Conservation (phyloP, 805 yeast species). For the Candida maesae region DNA sequence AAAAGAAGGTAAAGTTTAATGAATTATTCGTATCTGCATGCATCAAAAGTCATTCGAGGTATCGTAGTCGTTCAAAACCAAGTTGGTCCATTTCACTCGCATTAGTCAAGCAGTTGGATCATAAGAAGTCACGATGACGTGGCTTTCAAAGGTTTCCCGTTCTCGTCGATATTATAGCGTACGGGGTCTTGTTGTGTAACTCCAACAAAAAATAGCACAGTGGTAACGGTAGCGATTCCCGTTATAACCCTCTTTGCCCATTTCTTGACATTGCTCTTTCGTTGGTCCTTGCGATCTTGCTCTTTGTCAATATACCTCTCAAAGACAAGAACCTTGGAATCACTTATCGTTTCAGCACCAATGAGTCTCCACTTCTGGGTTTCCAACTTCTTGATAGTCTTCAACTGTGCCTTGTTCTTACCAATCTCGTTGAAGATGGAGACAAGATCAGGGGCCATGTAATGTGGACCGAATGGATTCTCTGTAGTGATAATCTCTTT, state of each 20-base stretch:
- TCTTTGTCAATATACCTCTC: conserved; percentile 29
- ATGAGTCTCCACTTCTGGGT: conserved; percentile 32
- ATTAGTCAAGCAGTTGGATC: no score
- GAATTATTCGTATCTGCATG: conserved; percentile 4
- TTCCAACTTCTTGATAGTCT: conserved; percentile 40
- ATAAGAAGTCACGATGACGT: no score
- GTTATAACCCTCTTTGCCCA: not conserved
- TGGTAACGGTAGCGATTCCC: conserved; percentile 1
- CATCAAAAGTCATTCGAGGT: not conserved
- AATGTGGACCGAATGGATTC: conserved; percentile 38
- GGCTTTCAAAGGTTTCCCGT: conserved; percentile 4
- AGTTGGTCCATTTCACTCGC: no score
- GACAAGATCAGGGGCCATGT: conserved; percentile 39
- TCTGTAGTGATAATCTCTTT: conserved; percentile 26
- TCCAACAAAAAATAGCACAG: conserved; percentile 5
- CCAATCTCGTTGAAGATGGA: conserved; percentile 37
- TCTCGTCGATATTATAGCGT: not conserved
- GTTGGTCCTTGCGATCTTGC: conserved; percentile 2
- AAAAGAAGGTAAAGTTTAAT: no score
- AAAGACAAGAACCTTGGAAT: conserved; percentile 37
- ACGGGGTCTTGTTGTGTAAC: not conserved
- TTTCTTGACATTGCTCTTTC: not conserved
- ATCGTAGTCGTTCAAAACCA: not conserved
- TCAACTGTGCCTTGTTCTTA: conserved; percentile 33
- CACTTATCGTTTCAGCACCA: conserved; percentile 25